These are phyloP conservation scores for Infundibulicybe gibba DNA, from an alignment of 768 basidiomycete genomes.

Conservation along the genomic window DNA sequence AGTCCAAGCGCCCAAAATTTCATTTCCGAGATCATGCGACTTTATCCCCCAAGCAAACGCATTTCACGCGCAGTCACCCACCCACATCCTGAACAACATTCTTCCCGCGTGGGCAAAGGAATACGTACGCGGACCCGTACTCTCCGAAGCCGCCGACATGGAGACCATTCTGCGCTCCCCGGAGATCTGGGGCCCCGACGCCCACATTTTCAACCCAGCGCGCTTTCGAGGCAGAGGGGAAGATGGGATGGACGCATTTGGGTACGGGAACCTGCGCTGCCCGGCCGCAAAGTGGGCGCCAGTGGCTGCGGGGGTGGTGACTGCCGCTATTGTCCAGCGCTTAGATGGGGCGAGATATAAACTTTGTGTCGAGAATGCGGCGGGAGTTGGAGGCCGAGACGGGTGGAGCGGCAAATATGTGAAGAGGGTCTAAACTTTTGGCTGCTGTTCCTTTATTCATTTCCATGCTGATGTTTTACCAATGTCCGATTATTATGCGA, in stretches of 20 bases:
- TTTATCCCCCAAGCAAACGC: constrained; percentile 48
- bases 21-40: constrained; percentile 41
- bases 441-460: too few relatives aligned
- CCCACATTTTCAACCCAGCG: constrained; percentile 39
- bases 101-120: background rate
- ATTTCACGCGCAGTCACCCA: constrained; percentile 27
- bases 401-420: constrained; percentile 45
- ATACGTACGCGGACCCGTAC: constrained; percentile 3
- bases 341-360: constrained; percentile 22
- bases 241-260: constrained; percentile 38
- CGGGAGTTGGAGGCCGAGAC: constrained; percentile 33
- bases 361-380: constrained; percentile 9
- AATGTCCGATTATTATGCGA: too few relatives aligned
- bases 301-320: constrained; percentile 45
- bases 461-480: too few relatives aligned
- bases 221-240: constrained; percentile 23
- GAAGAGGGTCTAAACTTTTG: background rate
- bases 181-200: constrained; percentile 32
- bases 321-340: constrained; percentile 35
- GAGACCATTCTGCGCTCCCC: constrained; percentile 25
- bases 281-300: constrained; percentile 48
- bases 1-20: constrained; percentile 30
- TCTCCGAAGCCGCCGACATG: constrained; percentile 29
- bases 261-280: constrained; percentile 43
- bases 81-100: background rate